Evolutionary conservation across 495 filamentous ascomycete genomes (phyloP).

Genomic region (Antarctomyces pellizariae): DNA sequence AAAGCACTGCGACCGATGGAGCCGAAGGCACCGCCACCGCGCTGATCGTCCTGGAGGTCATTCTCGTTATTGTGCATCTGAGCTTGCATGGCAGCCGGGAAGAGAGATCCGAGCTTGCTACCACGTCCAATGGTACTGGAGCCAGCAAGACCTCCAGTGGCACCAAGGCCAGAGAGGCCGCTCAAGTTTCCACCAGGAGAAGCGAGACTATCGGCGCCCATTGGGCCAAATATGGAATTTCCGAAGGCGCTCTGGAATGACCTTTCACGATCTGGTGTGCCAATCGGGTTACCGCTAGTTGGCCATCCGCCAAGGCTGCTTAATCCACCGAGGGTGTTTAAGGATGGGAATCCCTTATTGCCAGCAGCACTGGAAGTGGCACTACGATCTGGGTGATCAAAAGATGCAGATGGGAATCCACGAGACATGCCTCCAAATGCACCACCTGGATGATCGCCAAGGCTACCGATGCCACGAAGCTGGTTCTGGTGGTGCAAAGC

Average conservation of each 20-base stretch:
- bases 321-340: conserved; percentile 36
- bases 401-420: conserved; percentile 21
- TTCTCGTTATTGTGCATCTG: conserved; percentile 45
- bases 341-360: conserved; percentile 38
- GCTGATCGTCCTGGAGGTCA: conserved; percentile 23
- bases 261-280: conserved; percentile 59
- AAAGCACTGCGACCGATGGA: conserved; percentile 29
- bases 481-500: conserved; percentile 7
- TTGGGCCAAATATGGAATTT: conserved; percentile 42
- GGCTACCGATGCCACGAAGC: conserved; percentile 25
- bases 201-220: conserved; percentile 50
- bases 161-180: conserved; percentile 28
- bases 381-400: conserved; percentile 63
- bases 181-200: conserved; percentile 37
- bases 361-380: conserved; percentile 69
- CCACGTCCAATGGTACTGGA: conserved; percentile 38
- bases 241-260: conserved; percentile 38
- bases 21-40: conserved; percentile 26
- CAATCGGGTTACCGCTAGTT: conserved; percentile 28
- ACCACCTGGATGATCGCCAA: conserved; percentile 16
- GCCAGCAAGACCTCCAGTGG: conserved; percentile 27
- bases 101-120: conserved; percentile 70
- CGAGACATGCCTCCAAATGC: conserved; percentile 24
- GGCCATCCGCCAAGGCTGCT: conserved; percentile 42
- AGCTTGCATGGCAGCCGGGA: conserved; percentile 73